A percentile compares a stretch with the other conserved stretches of the same genome.
phyloP scores from a whole-genome alignment of 768 basidiomycete genomes.

The Panaeolus cyanescens region DNA sequence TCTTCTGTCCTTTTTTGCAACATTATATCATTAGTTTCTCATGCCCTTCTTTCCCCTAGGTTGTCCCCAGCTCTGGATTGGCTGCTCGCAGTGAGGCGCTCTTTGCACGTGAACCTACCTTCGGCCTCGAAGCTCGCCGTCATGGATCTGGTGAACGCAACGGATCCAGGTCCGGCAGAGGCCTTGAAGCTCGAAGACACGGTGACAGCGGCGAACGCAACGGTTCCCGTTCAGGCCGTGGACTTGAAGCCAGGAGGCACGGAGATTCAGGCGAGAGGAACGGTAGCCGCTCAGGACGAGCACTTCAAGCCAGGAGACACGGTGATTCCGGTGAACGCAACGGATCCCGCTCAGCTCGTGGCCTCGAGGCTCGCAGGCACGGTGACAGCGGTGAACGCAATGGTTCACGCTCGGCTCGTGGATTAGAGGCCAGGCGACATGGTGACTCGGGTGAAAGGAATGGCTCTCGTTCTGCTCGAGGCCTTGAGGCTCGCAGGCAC shows the following conservation, averaged over 20 bases:
- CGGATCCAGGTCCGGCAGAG: not conserved
- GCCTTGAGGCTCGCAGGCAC: slow-evolving; percentile 8
- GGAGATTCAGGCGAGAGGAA: slow-evolving; percentile 13
- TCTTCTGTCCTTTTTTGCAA: not conserved
- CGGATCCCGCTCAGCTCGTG: too few relatives aligned
- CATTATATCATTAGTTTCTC: not conserved
- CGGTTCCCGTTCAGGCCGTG: slow-evolving; percentile 6
- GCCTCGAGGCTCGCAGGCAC: too few relatives aligned
- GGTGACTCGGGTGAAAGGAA: too few relatives aligned
- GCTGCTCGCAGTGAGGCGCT: slow-evolving; percentile 14
- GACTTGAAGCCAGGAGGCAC: slow-evolving; percentile 12
- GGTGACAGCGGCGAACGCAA: slow-evolving; percentile 14
- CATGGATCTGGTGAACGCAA: not conserved
- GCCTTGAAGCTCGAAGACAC: slow-evolving; percentile 12
- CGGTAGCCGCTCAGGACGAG: not conserved
- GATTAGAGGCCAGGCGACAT: too few relatives aligned
- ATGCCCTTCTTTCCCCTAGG: not conserved
- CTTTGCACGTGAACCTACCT: slow-evolving; percentile 9
- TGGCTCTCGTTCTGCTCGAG: slow-evolving; percentile 9
- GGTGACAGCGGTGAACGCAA: too few relatives aligned
- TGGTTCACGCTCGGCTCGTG: too few relatives aligned
- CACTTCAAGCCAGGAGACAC: slow-evolving; percentile 6
- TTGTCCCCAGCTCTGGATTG: too few relatives aligned
- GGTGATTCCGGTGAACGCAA: too few relatives aligned
- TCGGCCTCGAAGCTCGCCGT: slow-evolving; percentile 3